These are phyloP conservation scores for Aleurites moluccanus DNA, from an alignment of 441 rosid species.

Conservation along the genomic window DNA sequence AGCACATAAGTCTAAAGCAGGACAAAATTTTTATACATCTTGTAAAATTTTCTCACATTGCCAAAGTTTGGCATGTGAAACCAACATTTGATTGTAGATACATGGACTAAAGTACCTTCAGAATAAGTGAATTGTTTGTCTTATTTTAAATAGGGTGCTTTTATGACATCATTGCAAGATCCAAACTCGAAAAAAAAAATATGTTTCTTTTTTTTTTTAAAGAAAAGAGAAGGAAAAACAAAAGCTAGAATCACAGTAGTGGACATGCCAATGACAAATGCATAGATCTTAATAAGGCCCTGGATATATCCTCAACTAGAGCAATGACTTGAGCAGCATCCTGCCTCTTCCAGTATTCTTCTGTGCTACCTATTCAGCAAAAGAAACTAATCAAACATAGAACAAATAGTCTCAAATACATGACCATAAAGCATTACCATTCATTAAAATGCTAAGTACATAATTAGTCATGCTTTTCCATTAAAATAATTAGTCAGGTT, in stretches of 20 bases:
- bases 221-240: not conserved
- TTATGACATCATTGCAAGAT: not conserved
- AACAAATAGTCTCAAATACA: not conserved
- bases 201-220: not conserved
- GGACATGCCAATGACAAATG: not conserved
- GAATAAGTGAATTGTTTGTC: not conserved
- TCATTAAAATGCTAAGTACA: not conserved
- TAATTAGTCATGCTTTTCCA: not conserved
- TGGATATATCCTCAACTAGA: conserved; percentile 53
- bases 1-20: not conserved
- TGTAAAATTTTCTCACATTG: not conserved
- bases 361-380: conserved; percentile 72
- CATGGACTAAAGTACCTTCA: not conserved
- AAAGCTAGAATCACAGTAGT: not conserved
- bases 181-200: not conserved
- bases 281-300: conserved; percentile 10
- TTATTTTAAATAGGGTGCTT: not conserved
- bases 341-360: conserved; percentile 79
- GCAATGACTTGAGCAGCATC: conserved; percentile 91
- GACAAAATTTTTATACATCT: conserved; percentile 1
- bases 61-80: not conserved
- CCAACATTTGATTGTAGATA: not conserved
- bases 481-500: not conserved
- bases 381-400: conserved; percentile 22
- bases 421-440: not conserved